phyloP scores from a whole-genome alignment of 495 filamentous ascomycete species.

The Penicillium argentinense region DNA sequence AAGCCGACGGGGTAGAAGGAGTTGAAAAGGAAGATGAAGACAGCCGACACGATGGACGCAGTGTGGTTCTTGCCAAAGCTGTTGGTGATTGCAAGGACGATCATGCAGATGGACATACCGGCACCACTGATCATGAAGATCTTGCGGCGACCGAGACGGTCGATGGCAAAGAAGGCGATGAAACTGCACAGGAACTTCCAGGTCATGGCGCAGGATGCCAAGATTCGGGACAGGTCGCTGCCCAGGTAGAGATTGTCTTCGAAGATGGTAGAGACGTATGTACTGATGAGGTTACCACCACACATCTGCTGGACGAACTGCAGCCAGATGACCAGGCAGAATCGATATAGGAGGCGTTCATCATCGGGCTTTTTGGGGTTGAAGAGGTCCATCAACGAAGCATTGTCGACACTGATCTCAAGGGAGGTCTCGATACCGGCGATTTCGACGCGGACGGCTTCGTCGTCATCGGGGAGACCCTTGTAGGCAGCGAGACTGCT shows the following conservation, averaged over 20 bases:
- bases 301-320: slow-evolving; percentile 48
- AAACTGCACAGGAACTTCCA: slow-evolving; percentile 52
- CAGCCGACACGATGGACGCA: slow-evolving; percentile 43
- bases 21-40: slow-evolving; percentile 62
- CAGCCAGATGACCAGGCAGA: slow-evolving; percentile 34
- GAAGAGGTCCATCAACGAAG: slow-evolving; percentile 23
- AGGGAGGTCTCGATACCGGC: slow-evolving; percentile 39
- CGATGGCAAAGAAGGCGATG: slow-evolving; percentile 53
- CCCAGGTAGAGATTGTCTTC: slow-evolving; percentile 30
- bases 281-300: slow-evolving; percentile 37
- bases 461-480: slow-evolving; percentile 25
- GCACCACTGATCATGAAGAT: slow-evolving; percentile 53
- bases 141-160: slow-evolving; percentile 52
- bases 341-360: slow-evolving; percentile 33
- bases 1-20: slow-evolving; percentile 60
- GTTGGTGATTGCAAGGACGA: slow-evolving; percentile 45
- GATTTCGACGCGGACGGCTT: slow-evolving; percentile 35
- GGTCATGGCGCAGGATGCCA: slow-evolving; percentile 40
- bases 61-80: slow-evolving; percentile 33
- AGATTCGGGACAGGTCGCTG: slow-evolving; percentile 26
- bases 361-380: slow-evolving; percentile 18
- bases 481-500: slow-evolving; percentile 33
- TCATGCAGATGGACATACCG: slow-evolving; percentile 50
- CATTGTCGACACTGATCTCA: slow-evolving; percentile 25
- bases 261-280: slow-evolving; percentile 37